phyloP scores from a whole-genome alignment of 805 yeast genomes.

The Wickerhamiella kurtzmanii region DNA sequence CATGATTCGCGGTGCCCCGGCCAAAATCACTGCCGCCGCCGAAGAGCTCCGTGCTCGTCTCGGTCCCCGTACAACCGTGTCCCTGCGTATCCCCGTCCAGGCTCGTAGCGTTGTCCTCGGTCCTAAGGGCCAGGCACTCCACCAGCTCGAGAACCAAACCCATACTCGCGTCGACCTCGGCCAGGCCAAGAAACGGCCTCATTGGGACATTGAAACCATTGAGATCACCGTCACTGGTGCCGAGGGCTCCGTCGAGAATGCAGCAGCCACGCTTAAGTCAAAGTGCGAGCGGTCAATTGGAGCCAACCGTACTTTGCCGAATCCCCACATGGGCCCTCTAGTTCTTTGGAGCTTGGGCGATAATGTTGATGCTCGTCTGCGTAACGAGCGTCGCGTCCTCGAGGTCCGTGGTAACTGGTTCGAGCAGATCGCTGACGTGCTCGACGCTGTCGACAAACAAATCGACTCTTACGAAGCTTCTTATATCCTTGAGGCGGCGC shows the following conservation, averaged over 20 bases:
- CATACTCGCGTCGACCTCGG: constrained; percentile 9
- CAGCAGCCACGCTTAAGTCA: constrained; percentile 36
- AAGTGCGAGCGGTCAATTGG: constrained; percentile 23
- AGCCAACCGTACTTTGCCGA: constrained; percentile 19
- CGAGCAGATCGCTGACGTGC: constrained; percentile 25
- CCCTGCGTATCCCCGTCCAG: constrained; percentile 4
- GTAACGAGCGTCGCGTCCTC: neutral
- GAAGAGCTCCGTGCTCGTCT: constrained; percentile 3
- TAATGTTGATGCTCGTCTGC: neutral
- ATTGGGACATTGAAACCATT: constrained; percentile 28
- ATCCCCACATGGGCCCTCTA: neutral
- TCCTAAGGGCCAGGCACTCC: constrained; percentile 5
- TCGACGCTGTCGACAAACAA: constrained; percentile 22
- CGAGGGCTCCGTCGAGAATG: constrained; percentile 63
- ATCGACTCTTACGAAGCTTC: neutral
- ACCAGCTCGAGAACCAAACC: constrained; percentile 3
- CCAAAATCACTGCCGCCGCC: neutral
- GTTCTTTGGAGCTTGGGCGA: neutral
- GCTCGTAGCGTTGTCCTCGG: constrained; percentile 10
- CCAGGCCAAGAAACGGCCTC: neutral
- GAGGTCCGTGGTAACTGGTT: constrained; percentile 13
- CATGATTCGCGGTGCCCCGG: neutral
- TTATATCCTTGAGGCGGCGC: neutral
- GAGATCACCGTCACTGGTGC: constrained; percentile 68
- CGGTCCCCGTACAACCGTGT: constrained; percentile 5